Evolutionary conservation across 495 filamentous ascomycete species (phyloP).

Genomic region (Pyrenula massariospora): DNA sequence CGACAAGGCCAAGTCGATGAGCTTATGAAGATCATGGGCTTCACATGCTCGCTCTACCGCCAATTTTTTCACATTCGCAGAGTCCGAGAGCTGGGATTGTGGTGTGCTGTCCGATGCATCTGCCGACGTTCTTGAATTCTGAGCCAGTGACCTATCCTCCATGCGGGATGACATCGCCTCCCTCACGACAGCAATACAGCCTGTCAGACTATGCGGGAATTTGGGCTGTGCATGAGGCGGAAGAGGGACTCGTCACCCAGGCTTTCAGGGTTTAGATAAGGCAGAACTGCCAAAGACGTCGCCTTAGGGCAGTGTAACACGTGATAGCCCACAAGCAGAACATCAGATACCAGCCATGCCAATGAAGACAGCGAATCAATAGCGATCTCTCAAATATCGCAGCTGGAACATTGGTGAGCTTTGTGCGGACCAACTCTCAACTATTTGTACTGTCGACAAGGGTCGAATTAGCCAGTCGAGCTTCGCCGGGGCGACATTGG

Average conservation of each 20-base stretch:
- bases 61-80: conserved; percentile 10
- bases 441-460: too few species aligned
- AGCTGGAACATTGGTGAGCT: too few species aligned
- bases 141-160: not conserved
- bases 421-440: too few species aligned
- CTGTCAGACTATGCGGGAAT: not conserved
- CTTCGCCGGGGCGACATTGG: too few species aligned
- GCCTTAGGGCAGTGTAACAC: not conserved
- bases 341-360: too few species aligned
- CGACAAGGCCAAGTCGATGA: conserved; percentile 58
- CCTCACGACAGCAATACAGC: not conserved
- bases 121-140: not conserved
- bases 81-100: not conserved
- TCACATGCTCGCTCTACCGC: conserved; percentile 60
- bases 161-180: not conserved
- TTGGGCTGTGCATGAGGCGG: not conserved
- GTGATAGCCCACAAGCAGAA: too few species aligned
- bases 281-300: not conserved
- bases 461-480: too few species aligned
- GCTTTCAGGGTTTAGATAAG: not conserved
- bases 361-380: too few species aligned
- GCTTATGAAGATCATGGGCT: conserved; percentile 43
- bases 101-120: not conserved
- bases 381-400: too few species aligned
- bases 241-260: too few species aligned